Percentiles rank a stretch among this genome's conserved stretches.
These are phyloP conservation scores for Pulveroboletus sp. DNA, from an alignment of 768 basidiomycete genomes.

Conservation along the genomic window DNA sequence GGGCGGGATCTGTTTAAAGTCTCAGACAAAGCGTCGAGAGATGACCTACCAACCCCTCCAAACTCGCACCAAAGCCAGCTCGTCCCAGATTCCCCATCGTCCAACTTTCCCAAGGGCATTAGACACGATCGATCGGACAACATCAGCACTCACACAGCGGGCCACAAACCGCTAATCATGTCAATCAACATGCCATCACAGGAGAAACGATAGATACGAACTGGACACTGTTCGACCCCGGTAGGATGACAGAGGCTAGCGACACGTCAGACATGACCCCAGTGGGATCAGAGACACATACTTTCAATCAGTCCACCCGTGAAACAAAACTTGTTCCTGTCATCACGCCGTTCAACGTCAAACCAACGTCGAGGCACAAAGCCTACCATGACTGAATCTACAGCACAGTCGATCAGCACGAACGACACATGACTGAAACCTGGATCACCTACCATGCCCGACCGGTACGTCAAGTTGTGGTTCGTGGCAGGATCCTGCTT, in stretches of 20 bases:
- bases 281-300: slow-evolving; percentile 2
- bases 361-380: neutral
- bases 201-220: slow-evolving; percentile 7
- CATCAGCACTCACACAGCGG: slow-evolving; percentile 35
- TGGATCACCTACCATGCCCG: slow-evolving; percentile 30
- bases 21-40: slow-evolving; percentile 6
- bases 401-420: slow-evolving; percentile 25
- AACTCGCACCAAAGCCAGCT: slow-evolving; percentile 51
- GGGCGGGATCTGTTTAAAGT: slow-evolving; percentile 1
- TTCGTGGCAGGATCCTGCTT: slow-evolving; percentile 38
- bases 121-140: neutral
- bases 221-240: slow-evolving; percentile 39
- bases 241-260: slow-evolving; percentile 35
- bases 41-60: slow-evolving; percentile 57
- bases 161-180: slow-evolving; percentile 41
- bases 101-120: slow-evolving; percentile 33
- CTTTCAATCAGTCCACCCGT: slow-evolving; percentile 69
- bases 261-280: slow-evolving; percentile 3
- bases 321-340: slow-evolving; percentile 72
- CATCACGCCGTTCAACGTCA: slow-evolving; percentile 2
- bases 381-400: slow-evolving; percentile 31
- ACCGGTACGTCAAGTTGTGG: slow-evolving; percentile 45
- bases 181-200: slow-evolving; percentile 5
- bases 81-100: slow-evolving; percentile 51
- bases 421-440: neutral